Conservation (phyloP, 331 rosid genomes). For the Pyrus hybrid region DNA sequence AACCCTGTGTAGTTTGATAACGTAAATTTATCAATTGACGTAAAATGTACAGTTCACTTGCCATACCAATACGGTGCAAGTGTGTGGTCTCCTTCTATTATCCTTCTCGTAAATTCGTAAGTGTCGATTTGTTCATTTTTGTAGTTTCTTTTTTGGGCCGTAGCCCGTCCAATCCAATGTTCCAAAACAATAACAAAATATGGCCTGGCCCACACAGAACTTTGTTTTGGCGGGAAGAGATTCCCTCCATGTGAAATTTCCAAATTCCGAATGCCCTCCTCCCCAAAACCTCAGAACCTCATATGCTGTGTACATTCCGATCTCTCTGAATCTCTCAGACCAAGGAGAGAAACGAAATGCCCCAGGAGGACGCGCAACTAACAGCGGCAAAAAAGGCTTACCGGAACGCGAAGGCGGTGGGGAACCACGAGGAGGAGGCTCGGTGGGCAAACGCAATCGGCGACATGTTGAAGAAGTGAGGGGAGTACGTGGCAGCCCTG, state of each 20-base stretch:
- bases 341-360: constrained; percentile 22
- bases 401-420: constrained; percentile 48
- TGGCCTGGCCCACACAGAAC: background rate
- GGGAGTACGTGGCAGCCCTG: constrained; percentile 75
- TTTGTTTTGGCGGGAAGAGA: background rate
- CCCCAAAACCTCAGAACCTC: background rate
- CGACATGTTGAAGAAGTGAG: constrained; percentile 51
- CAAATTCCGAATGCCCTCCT: background rate
- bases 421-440: constrained; percentile 82
- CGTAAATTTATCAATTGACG: no score
- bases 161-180: no score
- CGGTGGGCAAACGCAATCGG: constrained; percentile 88
- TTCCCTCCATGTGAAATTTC: background rate
- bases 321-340: background rate
- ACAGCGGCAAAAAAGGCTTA: constrained; percentile 53
- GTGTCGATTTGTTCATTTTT: no score
- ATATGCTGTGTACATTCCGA: background rate
- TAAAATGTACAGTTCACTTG: no score
- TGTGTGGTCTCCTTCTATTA: no score
- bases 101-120: no score
- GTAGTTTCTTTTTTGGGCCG: background rate
- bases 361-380: constrained; percentile 28
- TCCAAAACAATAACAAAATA: no score
- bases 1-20: no score
- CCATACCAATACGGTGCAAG: no score